A percentile compares a stretch with the other conserved stretches of the same genome.
These are phyloP conservation scores for Solanum pimpinellifolium DNA, from an alignment of 257 asterid species.

Conservation along the genomic window DNA sequence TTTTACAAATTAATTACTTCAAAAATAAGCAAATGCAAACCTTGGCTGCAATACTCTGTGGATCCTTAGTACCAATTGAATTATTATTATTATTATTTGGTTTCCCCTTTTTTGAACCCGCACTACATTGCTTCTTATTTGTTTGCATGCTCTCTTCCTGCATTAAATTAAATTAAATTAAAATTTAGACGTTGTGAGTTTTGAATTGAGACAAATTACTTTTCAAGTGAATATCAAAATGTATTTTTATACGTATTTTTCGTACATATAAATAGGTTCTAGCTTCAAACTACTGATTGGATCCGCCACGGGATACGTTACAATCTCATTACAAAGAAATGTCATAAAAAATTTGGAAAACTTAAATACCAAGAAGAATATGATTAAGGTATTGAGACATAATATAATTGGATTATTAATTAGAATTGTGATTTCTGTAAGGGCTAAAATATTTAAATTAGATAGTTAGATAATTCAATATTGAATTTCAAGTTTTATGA, in stretches of 20 bases:
- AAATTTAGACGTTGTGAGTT: background rate
- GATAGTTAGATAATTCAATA: background rate
- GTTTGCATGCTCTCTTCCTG: slow-evolving; percentile 55
- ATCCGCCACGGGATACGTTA: background rate
- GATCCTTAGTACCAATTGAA: slow-evolving; percentile 44
- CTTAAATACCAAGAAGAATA: background rate
- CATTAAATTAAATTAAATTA: background rate
- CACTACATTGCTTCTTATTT: slow-evolving; percentile 53
- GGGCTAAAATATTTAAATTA: background rate
- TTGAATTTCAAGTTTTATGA: background rate
- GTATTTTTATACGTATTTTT: background rate
- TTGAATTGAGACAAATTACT: background rate
- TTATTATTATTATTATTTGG: slow-evolving; percentile 15
- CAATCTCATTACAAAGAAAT: background rate
- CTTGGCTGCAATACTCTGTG: slow-evolving; percentile 93
- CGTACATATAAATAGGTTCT: background rate
- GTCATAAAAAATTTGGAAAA: background rate
- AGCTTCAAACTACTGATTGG: background rate
- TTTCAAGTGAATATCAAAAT: background rate
- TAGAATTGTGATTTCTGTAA: background rate
- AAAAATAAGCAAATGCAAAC: slow-evolving; percentile 9
- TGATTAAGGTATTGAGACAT: background rate
- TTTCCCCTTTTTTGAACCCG: slow-evolving; percentile 33
- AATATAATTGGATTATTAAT: background rate
- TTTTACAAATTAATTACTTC: background rate